phyloP scores from a whole-genome alignment of 495 filamentous ascomycete genomes.

The Tuber melanosporum region DNA sequence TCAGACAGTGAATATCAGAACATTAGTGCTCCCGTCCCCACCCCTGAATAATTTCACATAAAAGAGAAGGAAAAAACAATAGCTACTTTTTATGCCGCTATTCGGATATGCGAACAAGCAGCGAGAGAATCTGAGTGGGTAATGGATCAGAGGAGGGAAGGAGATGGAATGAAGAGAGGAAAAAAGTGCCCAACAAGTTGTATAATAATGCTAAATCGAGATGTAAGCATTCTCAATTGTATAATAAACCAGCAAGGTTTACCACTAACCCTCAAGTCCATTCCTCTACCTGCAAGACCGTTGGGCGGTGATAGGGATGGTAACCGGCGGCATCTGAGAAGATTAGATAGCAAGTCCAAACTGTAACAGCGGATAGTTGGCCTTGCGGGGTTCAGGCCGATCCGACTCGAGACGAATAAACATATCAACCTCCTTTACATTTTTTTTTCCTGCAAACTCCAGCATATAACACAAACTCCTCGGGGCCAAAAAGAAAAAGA shows the following conservation, averaged over 20 bases:
- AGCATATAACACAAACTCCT: not conserved
- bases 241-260: not conserved
- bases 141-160: not conserved
- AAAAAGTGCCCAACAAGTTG: not conserved
- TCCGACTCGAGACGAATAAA: not conserved
- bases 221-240: not conserved
- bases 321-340: not conserved
- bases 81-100: not conserved
- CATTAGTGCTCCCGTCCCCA: not conserved
- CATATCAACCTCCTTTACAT: slow-evolving; percentile 5
- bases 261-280: not conserved
- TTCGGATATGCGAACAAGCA: not conserved
- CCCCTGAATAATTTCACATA: not conserved
- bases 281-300: not conserved
- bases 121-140: not conserved
- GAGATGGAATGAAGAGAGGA: not conserved
- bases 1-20: not conserved
- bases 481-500: not conserved
- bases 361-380: not conserved
- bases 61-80: not conserved
- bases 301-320: not conserved
- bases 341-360: not conserved
- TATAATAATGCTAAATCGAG: not conserved
- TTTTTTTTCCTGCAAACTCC: not conserved
- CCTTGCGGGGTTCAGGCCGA: not conserved